These are phyloP conservation scores for Jaapia argillacea DNA, from an alignment of 768 basidiomycete genomes.

Conservation along the genomic window DNA sequence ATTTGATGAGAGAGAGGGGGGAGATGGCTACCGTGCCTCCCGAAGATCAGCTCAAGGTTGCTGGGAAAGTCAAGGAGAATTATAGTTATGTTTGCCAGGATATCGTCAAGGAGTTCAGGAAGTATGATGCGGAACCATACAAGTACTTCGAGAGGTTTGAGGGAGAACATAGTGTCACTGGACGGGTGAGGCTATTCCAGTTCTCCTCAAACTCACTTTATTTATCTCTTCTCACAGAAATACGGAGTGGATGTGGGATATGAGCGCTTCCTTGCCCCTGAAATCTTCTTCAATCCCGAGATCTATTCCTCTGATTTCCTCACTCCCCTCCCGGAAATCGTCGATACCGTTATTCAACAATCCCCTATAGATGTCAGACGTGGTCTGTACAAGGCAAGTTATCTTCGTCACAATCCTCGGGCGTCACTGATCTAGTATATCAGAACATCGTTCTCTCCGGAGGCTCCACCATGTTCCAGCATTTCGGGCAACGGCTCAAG, in stretches of 20 bases:
- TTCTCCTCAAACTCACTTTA: neutral
- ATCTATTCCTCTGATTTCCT: conserved; percentile 97
- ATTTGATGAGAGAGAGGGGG: conserved; percentile 90
- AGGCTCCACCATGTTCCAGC: conserved; percentile 98
- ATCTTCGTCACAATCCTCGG: neutral
- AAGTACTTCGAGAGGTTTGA: conserved; percentile 93
- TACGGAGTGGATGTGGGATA: conserved; percentile 93
- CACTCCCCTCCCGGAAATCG: conserved; percentile 91
- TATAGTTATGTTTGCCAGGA: conserved; percentile 99
- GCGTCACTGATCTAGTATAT: neutral
- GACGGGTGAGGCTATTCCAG: conserved; percentile 47
- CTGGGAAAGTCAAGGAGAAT: conserved; percentile 93
- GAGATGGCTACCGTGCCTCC: conserved; percentile 87
- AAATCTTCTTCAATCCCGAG: conserved; percentile 99
- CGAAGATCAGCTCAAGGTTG: conserved; percentile 88
- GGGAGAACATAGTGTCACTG: conserved; percentile 88
- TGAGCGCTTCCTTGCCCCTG: conserved; percentile 97
- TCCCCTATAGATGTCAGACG: conserved; percentile 96
- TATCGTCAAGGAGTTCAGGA: conserved; percentile 97
- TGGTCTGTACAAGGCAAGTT: conserved; percentile 82
- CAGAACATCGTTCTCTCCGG: conserved; percentile 97
- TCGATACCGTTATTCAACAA: conserved; percentile 90
- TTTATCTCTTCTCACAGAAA: conserved; percentile 44
- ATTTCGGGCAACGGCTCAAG: conserved; percentile 95
- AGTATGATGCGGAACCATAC: conserved; percentile 93